Percentiles rank a stretch among this genome's conserved stretches.
phyloP scores from a whole-genome alignment of 352 stramenopile species.

The Blastocystis sp. region DNA sequence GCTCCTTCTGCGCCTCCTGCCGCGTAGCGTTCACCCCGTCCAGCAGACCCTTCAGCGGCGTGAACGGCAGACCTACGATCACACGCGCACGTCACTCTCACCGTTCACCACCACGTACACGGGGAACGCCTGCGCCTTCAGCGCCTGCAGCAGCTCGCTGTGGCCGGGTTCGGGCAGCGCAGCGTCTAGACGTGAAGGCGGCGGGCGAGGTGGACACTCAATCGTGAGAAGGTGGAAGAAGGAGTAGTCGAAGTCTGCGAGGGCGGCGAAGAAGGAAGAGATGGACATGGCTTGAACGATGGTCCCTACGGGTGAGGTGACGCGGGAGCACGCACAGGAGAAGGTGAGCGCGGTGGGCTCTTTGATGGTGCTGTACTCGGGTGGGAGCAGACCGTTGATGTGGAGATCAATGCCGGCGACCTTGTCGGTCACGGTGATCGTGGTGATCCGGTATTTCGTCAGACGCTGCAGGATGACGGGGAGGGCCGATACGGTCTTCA shows the following conservation, averaged over 20 bases:
- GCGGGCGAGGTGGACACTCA: not conserved
- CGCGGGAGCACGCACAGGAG: not conserved
- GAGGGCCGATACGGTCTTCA: not conserved
- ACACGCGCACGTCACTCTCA: not conserved
- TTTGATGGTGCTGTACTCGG: not conserved
- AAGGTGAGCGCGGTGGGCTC: not conserved
- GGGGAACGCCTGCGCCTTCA: not conserved
- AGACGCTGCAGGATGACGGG: not conserved
- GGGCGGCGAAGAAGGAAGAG: not conserved
- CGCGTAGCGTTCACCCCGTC: constrained; percentile 1
- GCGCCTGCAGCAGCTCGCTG: not conserved
- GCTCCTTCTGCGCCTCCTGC: not conserved
- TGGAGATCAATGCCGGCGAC: constrained; percentile 14
- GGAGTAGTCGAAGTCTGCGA: constrained; percentile 35
- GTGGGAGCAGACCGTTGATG: not conserved
- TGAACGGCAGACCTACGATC: constrained; percentile 7
- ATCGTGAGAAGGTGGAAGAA: not conserved
- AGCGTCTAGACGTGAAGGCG: not conserved
- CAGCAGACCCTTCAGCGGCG: not conserved
- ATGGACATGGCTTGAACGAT: constrained; percentile 2
- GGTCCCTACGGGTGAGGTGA: not conserved
- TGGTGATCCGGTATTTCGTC: not conserved
- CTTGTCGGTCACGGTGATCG: not conserved
- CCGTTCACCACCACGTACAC: constrained; percentile 59
- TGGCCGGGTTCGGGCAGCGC: not conserved